These are phyloP conservation scores for Erodium texanum DNA, from an alignment of 441 rosid genomes.

Conservation along the genomic window DNA sequence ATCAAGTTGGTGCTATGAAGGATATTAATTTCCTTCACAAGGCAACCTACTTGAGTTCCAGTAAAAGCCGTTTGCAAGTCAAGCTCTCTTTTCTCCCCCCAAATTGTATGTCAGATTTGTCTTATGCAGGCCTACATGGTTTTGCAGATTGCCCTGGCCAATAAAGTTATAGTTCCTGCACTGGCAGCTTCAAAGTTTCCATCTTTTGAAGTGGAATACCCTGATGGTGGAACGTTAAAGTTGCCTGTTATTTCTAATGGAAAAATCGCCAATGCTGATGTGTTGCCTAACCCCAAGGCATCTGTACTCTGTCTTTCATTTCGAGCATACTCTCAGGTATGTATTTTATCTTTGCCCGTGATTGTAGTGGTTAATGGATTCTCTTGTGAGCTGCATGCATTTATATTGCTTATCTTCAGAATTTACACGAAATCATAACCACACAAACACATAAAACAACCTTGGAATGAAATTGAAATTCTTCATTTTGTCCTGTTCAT, in stretches of 20 bases:
- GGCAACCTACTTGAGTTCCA: not conserved
- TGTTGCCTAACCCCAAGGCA: constrained; percentile 35
- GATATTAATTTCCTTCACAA: not conserved
- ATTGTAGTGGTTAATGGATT: not conserved
- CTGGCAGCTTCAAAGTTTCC: constrained; percentile 61
- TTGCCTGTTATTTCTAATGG: constrained; percentile 39
- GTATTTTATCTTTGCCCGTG: not conserved
- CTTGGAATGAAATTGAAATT: not conserved
- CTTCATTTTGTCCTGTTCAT: not conserved
- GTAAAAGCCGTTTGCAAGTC: not conserved
- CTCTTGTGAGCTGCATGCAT: not conserved
- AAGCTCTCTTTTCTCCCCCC: not conserved
- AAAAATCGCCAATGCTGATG: constrained; percentile 23
- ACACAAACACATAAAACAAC: not conserved
- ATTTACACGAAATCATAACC: not conserved
- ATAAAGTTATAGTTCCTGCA: constrained; percentile 55
- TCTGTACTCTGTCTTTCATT: constrained; percentile 71
- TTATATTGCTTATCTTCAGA: not conserved
- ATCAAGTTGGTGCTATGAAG: too few species aligned
- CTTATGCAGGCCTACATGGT: not conserved
- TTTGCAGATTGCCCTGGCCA: constrained; percentile 61
- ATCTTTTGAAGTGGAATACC: constrained; percentile 32
- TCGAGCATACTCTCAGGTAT: constrained; percentile 77
- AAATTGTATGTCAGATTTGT: not conserved
- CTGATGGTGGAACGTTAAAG: constrained; percentile 44